Base-by-base conservation (phyloP, 441 rosid genomes). In the Pelargonium cotyledonis region DNA sequence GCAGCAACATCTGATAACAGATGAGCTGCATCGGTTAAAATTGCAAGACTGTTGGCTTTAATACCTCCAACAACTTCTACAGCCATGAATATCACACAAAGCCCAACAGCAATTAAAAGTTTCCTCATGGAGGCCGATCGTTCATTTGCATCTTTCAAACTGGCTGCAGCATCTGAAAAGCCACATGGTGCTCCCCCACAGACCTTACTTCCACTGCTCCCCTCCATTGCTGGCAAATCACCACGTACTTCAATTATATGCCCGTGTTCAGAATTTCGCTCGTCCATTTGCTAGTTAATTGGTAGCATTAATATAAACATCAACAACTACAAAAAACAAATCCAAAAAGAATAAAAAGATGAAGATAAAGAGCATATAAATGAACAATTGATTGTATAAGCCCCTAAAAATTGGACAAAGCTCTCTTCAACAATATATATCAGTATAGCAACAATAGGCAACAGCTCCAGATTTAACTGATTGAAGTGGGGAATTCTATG, bases 1-100 rank as follows among this genome's bases (percentile, higher is more conserved):
- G 88, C 88, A 18, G 90, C 91, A 68, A 89, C 90, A 63, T 85
- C 91, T 0, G 88, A 86, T 47, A 86, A 76, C 14, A 86, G 80
- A 77, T 88, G 89, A 12, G 89, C 90, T 38, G 93, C 94, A 73
- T 88, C 94, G 0, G 94, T 86, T 72, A 88, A 68, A 66, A 88
- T 85, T 5, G 91, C 89, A 12, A 86, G 87, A 70, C 89, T 85
- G 78, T 88, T 88, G 73, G 89, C 91, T 78, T 86, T 77, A 55
- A 85, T 84, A 41, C 95, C 91, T 57, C 90, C 90, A 68, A 71
- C 81, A 11, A 86, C 80, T 83, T 89, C 92, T 41, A 87, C 85
- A 12, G 68, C 61, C 90, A 87, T 87, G 80, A 88, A 86, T 62
- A 86, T 16, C 35, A 85, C 23, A 53, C 89, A 88, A 38, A 85